phyloP scores from a whole-genome alignment of 1,284 basidiomycete genomes.

The Gymnopus androsaceus region DNA sequence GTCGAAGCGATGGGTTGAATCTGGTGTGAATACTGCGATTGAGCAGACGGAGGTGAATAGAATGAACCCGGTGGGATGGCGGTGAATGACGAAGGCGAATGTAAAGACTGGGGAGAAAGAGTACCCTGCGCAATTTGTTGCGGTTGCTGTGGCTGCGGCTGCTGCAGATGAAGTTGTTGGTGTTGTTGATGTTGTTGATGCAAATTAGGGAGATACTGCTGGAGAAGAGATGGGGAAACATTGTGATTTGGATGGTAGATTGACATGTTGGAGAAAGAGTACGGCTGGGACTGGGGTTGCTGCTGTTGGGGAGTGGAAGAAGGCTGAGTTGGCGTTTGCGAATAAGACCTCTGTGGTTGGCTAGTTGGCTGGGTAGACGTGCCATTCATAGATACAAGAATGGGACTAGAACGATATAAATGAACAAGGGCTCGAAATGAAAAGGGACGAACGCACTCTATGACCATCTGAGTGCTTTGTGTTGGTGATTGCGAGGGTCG shows the following conservation, averaged over 20 bases:
- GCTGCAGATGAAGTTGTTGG: conserved; percentile 20
- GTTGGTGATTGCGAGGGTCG: conserved; percentile 29
- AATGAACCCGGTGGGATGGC: conserved; percentile 41
- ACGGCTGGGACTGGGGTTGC: conserved; percentile 21
- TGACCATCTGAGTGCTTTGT: conserved; percentile 36
- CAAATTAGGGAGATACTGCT: conserved; percentile 27
- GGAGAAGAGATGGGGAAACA: conserved; percentile 1
- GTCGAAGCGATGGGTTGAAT: conserved; percentile 25
- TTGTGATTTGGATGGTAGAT: conserved; percentile 11
- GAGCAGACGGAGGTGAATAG: conserved; percentile 33
- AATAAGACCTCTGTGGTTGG: conserved; percentile 35
- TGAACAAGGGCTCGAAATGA: conserved; percentile 23
- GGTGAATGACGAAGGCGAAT: conserved; percentile 45
- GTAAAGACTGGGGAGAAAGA: conserved; percentile 66
- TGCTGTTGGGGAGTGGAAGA: conserved; percentile 26
- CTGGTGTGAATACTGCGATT: conserved; percentile 26
- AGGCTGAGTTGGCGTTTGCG: not conserved
- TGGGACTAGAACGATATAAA: conserved; percentile 42
- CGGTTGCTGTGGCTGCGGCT: conserved; percentile 21
- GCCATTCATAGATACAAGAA: conserved; percentile 50
- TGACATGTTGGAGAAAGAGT: conserved; percentile 7
- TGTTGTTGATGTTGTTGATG: conserved; percentile 36
- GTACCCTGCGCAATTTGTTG: conserved; percentile 37
- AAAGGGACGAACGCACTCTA: conserved; percentile 37
- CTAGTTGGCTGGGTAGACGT: conserved; percentile 38